Conservation (phyloP, 2,329 filamentous ascomycete species). For the Beauveria scarabaeidicola region DNA sequence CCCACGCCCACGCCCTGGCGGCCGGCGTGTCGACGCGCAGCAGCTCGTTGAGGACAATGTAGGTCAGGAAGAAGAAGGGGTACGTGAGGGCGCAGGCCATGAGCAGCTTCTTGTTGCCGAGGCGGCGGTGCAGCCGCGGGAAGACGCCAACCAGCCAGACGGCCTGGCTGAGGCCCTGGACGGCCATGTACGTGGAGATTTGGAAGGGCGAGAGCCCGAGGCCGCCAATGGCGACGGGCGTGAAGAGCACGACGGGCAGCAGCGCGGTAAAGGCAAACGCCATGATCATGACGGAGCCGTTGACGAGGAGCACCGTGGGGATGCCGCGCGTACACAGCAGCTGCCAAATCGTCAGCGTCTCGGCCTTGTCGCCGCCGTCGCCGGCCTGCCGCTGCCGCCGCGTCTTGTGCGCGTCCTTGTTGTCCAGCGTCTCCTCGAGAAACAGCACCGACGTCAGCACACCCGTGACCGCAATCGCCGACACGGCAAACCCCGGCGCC, state of each 20-base stretch:
- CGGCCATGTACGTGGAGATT: constrained; percentile 58
- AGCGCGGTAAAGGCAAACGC: constrained; percentile 66
- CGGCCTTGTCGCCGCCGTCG: neutral
- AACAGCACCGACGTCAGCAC: constrained; percentile 45
- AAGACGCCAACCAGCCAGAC: constrained; percentile 64
- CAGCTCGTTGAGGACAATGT: constrained; percentile 47
- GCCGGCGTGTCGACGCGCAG: constrained; percentile 28
- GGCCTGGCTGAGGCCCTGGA: constrained; percentile 58
- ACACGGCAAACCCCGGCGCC: constrained; percentile 44
- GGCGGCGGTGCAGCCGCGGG: constrained; percentile 54
- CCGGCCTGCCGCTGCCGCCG: neutral
- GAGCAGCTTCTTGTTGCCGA: constrained; percentile 60
- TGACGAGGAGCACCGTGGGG: constrained; percentile 54
- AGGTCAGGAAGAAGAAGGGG: constrained; percentile 54
- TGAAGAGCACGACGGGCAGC: constrained; percentile 60
- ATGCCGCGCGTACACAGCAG: constrained; percentile 59
- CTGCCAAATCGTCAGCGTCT: constrained; percentile 18
- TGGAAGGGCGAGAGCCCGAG: constrained; percentile 51
- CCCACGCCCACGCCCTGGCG: constrained; percentile 46
- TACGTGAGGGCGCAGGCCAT: constrained; percentile 45
- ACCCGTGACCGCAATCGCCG: constrained; percentile 46
- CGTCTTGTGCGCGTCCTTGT: constrained; percentile 15
- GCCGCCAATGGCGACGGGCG: constrained; percentile 53
- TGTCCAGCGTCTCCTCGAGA: constrained; percentile 52
- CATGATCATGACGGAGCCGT: constrained; percentile 58